Evolutionary conservation across 2,329 filamentous ascomycete species (phyloP), one percentile per base, ranked within the genome.

Genomic region (Tolypocladium nubicola): DNA sequence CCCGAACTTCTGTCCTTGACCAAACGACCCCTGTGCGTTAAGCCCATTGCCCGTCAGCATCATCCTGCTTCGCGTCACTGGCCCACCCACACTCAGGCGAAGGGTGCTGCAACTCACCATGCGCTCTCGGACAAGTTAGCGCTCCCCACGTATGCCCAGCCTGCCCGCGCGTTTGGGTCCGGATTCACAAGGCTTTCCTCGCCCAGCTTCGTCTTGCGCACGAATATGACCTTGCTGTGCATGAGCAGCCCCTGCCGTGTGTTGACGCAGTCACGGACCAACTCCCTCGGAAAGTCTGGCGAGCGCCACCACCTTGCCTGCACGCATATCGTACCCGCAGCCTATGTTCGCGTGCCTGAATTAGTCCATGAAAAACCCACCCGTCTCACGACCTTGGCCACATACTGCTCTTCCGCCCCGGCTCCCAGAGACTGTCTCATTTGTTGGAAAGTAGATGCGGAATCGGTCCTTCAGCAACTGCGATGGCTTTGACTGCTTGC

Each of bases 111-210:
- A 41, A 76, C 84, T 77, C 74, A 90, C 88, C 94, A 99, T 37
- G 94, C 94, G 68, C 89, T 92, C 71, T 97, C 91, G 0, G 91
- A 96, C 35, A 96, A 73, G 72, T 99, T 99, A 9, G 90, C 90
- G 64, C 90, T 96, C 19, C 94, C 94, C 41, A 96, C 74, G 67
- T 97, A 97, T 2, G 82, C 87, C 87, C 90, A 97, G 5, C 85
- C 84, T 58, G 61, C 33, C 47, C 53, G 40, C 21, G 55, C 10
- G 16, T 45, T 19, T 14, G 47, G 33, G 4, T 45, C 57, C 55
- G 66, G 64, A 40, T 53, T 47, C 30, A 55, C 45, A 39, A 45
- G 14, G 40, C 56, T 53, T 26, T 38, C 30, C 23, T 61, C 41
- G 37, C 45, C 53, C 49, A 45, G 38, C 54, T 57, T 57, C 41